Evolutionary conservation across 140 eudicot genomes (phyloP).

Genomic region (Bidens hawaiensis): DNA sequence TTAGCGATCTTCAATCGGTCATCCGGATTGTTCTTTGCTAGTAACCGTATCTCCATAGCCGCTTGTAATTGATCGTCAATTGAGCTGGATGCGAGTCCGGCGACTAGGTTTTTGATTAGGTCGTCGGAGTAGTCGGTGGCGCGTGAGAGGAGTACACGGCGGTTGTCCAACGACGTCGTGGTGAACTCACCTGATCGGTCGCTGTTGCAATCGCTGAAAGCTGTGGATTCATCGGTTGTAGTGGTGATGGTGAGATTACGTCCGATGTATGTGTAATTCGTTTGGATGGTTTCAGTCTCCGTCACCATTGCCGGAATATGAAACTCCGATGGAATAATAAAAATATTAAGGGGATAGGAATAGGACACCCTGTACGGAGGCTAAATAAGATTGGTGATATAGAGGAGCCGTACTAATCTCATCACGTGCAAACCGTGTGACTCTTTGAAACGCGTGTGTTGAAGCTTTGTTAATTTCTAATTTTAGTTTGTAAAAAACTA

Average conservation of each 20-base stretch:
- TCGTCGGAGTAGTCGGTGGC: constrained; percentile 60
- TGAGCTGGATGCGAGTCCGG: constrained; percentile 41
- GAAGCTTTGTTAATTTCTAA: constrained; percentile 11
- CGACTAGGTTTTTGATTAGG: constrained; percentile 44
- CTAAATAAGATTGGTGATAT: constrained; percentile 8
- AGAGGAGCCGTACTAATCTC: constrained; percentile 37
- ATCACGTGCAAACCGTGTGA: constrained; percentile 45
- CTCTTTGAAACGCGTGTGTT: constrained; percentile 36
- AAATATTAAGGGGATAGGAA: neutral
- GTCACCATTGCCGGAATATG: constrained; percentile 16
- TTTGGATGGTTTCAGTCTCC: constrained; percentile 33
- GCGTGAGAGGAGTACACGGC: constrained; percentile 47
- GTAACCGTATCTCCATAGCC: constrained; percentile 71
- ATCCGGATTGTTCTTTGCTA: constrained; percentile 79
- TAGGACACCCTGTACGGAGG: constrained; percentile 8
- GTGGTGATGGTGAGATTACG: constrained; percentile 21
- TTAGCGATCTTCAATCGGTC: constrained; percentile 57
- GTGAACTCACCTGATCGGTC: constrained; percentile 82
- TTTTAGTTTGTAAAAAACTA: too few species aligned
- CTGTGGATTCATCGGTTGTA: constrained; percentile 36
- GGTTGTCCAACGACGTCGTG: constrained; percentile 46
- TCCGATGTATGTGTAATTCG: constrained; percentile 45
- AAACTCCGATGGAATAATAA: neutral
- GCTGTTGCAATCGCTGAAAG: constrained; percentile 80
- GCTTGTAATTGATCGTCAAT: constrained; percentile 68